Base-by-base conservation (phyloP, 2,329 filamentous ascomycete genomes). In the Cercospora janseana region DNA sequence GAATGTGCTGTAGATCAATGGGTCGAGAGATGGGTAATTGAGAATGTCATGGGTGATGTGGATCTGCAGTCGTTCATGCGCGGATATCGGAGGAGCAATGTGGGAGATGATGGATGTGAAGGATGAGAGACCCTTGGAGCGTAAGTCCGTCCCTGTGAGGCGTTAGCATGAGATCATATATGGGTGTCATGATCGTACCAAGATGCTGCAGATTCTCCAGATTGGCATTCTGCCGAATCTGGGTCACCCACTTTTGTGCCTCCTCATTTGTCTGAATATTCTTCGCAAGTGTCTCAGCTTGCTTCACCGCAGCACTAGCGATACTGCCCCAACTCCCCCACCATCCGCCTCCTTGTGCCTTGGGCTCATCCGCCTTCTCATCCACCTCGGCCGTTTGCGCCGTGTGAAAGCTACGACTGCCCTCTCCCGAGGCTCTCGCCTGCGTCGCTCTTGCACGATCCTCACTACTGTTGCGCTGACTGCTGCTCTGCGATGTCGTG, bases 201-300 rank as follows among this genome's bases (percentile, higher is more conserved):
- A 92, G 75, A 47, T 84, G 86, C 60, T 81, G 81, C 32, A 97
- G 75, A 24, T 83, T 83, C 35, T 85, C 87, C 41, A 94, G 87
- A 66, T 48, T 58, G 50, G 46, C 50, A 16, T 95, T 95, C 52
- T 90, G 91, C 65, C 85, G 85, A 48, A 97, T 87, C 68, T 97
- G 92, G 46, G 95, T 88, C 1, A 91, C 88, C 90, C 92, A 98
- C 69, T 88, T 87, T 74, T 92, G 91, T 44, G 92, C 93, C 69
- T 98, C 93, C 66, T 97, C 90, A 63, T 95, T 96, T 67, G 93
- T 86, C 69, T 95, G 88, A 40, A 98, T 91, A 70, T 97, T 89
- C 68, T 92, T 95, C 58, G 95, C 91, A 0, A 91, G 86, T 6
- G 86, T 88, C 71, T 96, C 91, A 38, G 93, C 92, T 69, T 92